These are phyloP conservation scores for Eremochloa ophiuroides DNA, from an alignment of 176 grass and related monocot genomes.

Conservation along the genomic window DNA sequence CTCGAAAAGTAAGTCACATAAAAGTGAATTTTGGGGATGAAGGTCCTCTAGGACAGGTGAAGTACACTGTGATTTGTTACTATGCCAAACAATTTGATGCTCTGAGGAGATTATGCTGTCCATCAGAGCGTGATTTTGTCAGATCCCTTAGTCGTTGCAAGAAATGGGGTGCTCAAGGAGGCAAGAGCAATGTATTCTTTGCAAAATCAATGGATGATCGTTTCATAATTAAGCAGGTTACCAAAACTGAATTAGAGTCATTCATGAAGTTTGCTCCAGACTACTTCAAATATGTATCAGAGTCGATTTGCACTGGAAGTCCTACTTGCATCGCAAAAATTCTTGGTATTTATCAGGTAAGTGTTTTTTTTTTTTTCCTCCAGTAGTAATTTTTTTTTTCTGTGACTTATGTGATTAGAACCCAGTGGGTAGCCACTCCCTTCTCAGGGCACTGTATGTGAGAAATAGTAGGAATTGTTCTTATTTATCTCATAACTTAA, in stretches of 20 bases:
- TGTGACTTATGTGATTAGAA: neutral
- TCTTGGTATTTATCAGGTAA: conserved; percentile 98
- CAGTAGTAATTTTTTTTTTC: conserved; percentile 14
- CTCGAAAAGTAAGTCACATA: conserved; percentile 68
- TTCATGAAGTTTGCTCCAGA: conserved; percentile 92
- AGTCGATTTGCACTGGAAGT: conserved; percentile 77
- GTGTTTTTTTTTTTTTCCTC: neutral
- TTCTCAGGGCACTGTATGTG: neutral
- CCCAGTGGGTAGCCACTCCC: neutral
- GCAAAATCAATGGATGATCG: conserved; percentile 98
- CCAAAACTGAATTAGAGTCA: conserved; percentile 92
- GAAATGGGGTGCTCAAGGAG: conserved; percentile 97
- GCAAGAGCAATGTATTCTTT: conserved; percentile 99
- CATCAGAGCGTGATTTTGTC: conserved; percentile 92
- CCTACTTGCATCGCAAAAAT: conserved; percentile 98
- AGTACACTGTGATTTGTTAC: conserved; percentile 90
- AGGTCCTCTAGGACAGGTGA: conserved; percentile 66
- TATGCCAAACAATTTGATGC: conserved; percentile 78
- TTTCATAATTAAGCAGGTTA: conserved; percentile 95
- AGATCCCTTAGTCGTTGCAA: conserved; percentile 96
- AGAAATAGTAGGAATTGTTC: neutral
- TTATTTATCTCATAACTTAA: neutral
- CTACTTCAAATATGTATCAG: conserved; percentile 84
- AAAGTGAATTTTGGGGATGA: conserved; percentile 86
- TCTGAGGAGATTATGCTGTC: conserved; percentile 87